Conservation (phyloP, 225 moss, liverwort and hornwort genomes). For the Antitrichia curtipendula region DNA sequence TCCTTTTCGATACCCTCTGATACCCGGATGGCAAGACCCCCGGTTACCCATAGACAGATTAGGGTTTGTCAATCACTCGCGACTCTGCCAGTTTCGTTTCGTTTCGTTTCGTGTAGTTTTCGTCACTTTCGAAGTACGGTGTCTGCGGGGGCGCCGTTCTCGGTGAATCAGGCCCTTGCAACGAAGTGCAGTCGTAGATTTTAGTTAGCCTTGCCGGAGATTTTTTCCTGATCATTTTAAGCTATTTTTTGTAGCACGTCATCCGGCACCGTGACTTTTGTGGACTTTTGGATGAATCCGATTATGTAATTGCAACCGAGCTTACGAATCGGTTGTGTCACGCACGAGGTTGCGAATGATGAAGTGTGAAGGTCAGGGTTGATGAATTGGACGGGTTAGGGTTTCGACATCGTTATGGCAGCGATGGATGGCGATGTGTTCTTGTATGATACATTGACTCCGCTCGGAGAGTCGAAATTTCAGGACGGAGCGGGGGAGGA, state of each 20-base stretch:
- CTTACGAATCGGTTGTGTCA: neutral
- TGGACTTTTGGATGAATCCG: neutral
- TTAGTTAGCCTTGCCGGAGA: neutral
- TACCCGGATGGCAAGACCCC: neutral
- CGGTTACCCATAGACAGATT: neutral
- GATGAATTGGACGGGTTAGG: constrained; percentile 9
- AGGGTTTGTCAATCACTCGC: neutral
- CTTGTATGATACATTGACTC: constrained; percentile 43
- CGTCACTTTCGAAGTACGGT: neutral
- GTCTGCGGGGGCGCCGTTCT: neutral
- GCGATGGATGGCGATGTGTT: constrained; percentile 21
- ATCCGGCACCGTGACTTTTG: neutral
- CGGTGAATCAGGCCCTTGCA: neutral
- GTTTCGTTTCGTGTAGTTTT: no score
- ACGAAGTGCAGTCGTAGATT: neutral
- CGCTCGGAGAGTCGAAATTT: constrained; percentile 29
- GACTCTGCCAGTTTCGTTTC: neutral
- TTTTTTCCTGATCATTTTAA: neutral
- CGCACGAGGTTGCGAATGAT: neutral
- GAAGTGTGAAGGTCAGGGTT: neutral
- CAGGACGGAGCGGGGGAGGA: constrained; percentile 5
- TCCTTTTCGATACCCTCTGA: neutral
- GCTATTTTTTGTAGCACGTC: neutral
- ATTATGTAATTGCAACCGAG: neutral
- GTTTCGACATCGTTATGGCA: constrained; percentile 30